Evolutionary conservation across 1,284 basidiomycete species (phyloP), one percentile per base, ranked within the genome.

Genomic region (Ustilago nuda): DNA sequence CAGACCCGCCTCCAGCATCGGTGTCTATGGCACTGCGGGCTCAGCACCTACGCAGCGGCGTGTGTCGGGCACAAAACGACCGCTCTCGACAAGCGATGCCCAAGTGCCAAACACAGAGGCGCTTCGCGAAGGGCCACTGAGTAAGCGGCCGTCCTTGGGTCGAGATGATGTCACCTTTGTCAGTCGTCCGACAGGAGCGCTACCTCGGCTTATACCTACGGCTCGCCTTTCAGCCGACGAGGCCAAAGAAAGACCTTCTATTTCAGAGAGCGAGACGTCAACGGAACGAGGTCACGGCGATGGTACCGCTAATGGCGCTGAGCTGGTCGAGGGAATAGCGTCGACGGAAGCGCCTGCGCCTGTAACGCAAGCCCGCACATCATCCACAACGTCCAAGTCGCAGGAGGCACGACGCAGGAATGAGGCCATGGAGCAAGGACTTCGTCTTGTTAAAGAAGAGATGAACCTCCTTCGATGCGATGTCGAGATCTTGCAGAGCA

Each of bases 361-460:
- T 15, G 36, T 60, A 12, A 50, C 72, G 3, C 72, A 66, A 2
- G 72, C 67, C 1, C 72, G 72, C 27, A 70, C 66, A 0, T 75
- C 72, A 1, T 76, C 73, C 13, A 66, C 64, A 6, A 55, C 60
- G 4, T 63, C 73, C n/a, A 72, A 68, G n/a, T 61, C 68, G n/a
- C 51, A 53, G 4, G 73, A 76, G 33, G 65, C 68, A 4, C 68
- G 68, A 2, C 61, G 69, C 7, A 43, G 73, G 15, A 67, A 71
- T 41, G 65, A 72, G 37, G 68, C 65, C 23, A 63, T 72, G 61
- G 73, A 76, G 57, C 56, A 68, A 17, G 51, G 57, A 0, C 48
- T 76, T 19, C 73, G 68, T 5, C 52, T 66, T 11, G 45, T 76
- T 62, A 76, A 68, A 39, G 73, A 76, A 33, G 74, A 76, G 41